A percentile compares a stretch with the other conserved stretches of the same genome.
phyloP scores from a whole-genome alignment of 768 basidiomycete species.

The Cyathus striatus region DNA sequence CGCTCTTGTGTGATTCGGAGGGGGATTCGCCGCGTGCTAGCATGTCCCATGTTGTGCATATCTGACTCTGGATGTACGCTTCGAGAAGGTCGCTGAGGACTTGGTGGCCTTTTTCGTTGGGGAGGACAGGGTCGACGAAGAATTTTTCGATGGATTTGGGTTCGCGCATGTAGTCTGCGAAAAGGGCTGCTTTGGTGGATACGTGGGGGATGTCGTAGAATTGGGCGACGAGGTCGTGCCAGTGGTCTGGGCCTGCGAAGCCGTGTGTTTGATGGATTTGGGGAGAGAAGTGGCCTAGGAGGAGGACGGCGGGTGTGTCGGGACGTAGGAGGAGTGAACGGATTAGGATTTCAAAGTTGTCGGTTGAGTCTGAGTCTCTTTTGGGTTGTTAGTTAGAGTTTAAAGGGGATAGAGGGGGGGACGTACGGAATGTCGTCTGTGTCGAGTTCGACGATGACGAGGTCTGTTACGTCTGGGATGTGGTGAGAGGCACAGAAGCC shows the following conservation, averaged over 20 bases:
- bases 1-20: slow-evolving; percentile 46
- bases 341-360: slow-evolving; percentile 88
- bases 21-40: slow-evolving; percentile 62
- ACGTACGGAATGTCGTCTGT: slow-evolving; percentile 83
- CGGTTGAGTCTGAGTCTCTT: slow-evolving; percentile 67
- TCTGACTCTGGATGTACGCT: slow-evolving; percentile 86
- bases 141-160: slow-evolving; percentile 63
- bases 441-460: slow-evolving; percentile 95
- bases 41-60: slow-evolving; percentile 81
- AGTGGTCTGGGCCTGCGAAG: slow-evolving; percentile 86
- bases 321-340: slow-evolving; percentile 88
- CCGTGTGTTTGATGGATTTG: slow-evolving; percentile 77
- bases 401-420: background rate
- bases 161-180: slow-evolving; percentile 74
- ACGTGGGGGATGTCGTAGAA: slow-evolving; percentile 97
- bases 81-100: slow-evolving; percentile 88
- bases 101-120: slow-evolving; percentile 76
- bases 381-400: background rate
- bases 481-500: slow-evolving; percentile 92
- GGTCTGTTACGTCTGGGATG: slow-evolving; percentile 88
- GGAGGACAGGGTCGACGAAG: slow-evolving; percentile 80
- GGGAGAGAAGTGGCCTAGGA: slow-evolving; percentile 94
- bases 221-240: slow-evolving; percentile 87
- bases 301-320: slow-evolving; percentile 86
- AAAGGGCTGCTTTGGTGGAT: slow-evolving; percentile 78